Evolutionary conservation across 805 yeast species (phyloP).

Genomic region (Cyberlindnera maclurae): DNA sequence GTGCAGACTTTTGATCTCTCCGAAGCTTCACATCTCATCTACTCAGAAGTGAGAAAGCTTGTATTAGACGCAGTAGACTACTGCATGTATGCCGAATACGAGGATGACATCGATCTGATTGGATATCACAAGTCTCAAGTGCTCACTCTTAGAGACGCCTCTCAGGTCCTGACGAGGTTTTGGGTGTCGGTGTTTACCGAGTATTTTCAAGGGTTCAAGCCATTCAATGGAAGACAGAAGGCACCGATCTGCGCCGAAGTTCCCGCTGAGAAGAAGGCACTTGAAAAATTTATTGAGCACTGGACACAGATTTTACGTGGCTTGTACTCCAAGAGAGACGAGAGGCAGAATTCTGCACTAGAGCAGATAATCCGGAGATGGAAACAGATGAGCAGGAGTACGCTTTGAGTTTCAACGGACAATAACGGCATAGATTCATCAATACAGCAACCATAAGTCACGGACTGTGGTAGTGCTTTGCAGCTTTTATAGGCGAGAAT

Average conservation of each 20-base stretch:
- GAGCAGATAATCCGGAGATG: conserved; percentile 28
- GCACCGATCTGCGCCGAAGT: conserved; percentile 15
- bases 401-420: not conserved
- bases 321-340: conserved; percentile 34
- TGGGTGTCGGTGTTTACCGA: conserved; percentile 54
- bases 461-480: conserved; percentile 12
- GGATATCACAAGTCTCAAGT: conserved; percentile 37
- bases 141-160: conserved; percentile 34
- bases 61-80: conserved; percentile 40
- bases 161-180: conserved; percentile 35
- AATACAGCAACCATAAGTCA: not conserved
- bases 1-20: conserved; percentile 1
- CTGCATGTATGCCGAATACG: conserved; percentile 49
- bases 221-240: conserved; percentile 19
- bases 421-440: not conserved
- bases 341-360: conserved; percentile 27
- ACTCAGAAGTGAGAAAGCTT: conserved; percentile 34
- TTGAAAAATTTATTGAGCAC: conserved; percentile 37
- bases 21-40: conserved; percentile 25
- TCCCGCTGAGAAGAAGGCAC: conserved; percentile 26
- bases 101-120: conserved; percentile 43
- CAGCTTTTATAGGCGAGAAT: conserved; percentile 21
- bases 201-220: conserved; percentile 28
- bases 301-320: conserved; percentile 43
- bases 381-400: conserved; percentile 15